Base-by-base conservation (phyloP, 1,284 basidiomycete genomes). In the Cerioporus squamosus region DNA sequence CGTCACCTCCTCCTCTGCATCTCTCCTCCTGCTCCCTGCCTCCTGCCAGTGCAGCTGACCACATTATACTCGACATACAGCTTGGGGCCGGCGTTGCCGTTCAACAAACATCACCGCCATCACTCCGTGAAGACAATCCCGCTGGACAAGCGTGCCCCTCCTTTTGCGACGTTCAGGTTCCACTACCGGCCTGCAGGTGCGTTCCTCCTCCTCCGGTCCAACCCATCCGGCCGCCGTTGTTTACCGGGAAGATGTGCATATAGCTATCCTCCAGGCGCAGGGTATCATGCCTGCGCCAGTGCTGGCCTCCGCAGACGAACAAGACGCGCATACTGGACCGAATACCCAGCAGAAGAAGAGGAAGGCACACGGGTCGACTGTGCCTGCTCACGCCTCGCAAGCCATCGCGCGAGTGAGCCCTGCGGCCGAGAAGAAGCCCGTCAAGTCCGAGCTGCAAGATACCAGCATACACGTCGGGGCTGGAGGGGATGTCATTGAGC, bases 211-310 rank as follows among this genome's bases (percentile, higher is more conserved):
- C n/a, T n/a, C n/a, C n/a, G n/a, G n/a, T n/a, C n/a, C n/a, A n/a
- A n/a, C n/a, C n/a, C n/a, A n/a, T n/a, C n/a, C n/a, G n/a, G n/a
- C n/a, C n/a, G n/a, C n/a, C n/a, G n/a, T n/a, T n/a, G n/a, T n/a
- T n/a, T 12, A 15, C 17, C 24, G 15, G 17, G 1, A 6, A 24
- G 5, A 6, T 20, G 24, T 10, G 33, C 33, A 36, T 36, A 36
- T 43, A 64, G 63, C 42, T 3, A 47, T 60, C 33, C 51, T 64
- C 2, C 55, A 62, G 47, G 63, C 63, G 5, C 51, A 60, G 18
- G 63, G 55, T 3, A 53, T 62, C 18, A 58, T 64, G 48, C 55
- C 57, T 18, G 7, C 36, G 2, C 17, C 44, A 15, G 39, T 4
- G 6, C 26, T 29, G 26, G 26, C 26, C 26, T 29, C 26, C 26